These are phyloP conservation scores for Wickerhamiella spandovensis DNA, from an alignment of 805 yeast genomes.

Conservation along the genomic window DNA sequence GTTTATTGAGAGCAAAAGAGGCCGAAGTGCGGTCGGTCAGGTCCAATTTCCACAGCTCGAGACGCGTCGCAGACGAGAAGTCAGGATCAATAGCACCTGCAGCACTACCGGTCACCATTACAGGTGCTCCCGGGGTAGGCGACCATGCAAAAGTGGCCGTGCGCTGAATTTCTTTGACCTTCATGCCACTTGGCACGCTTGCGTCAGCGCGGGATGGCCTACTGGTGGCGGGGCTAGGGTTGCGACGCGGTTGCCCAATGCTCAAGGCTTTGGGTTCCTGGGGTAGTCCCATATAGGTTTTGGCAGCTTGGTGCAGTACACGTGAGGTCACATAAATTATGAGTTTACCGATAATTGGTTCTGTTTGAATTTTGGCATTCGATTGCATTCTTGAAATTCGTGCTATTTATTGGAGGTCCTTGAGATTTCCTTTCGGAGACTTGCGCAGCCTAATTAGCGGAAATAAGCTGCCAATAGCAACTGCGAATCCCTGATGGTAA, in stretches of 20 bases:
- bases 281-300: no score
- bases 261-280: neutral
- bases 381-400: no score
- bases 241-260: neutral
- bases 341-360: no score
- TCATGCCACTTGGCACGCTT: slow-evolving; percentile 34
- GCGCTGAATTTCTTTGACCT: slow-evolving; percentile 66
- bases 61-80: slow-evolving; percentile 63
- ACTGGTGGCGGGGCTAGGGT: neutral
- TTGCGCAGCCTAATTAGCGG: no score
- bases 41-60: slow-evolving; percentile 65
- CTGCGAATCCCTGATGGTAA: no score
- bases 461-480: no score
- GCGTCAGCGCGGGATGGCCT: neutral
- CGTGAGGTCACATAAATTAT: neutral
- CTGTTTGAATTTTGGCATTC: no score
- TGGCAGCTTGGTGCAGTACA: neutral
- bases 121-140: slow-evolving; percentile 49
- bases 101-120: slow-evolving; percentile 82
- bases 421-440: no score
- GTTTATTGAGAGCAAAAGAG: slow-evolving; percentile 14
- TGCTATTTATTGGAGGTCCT: no score
- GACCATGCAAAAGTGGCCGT: slow-evolving; percentile 98
- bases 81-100: slow-evolving; percentile 90
- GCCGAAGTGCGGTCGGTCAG: slow-evolving; percentile 23